Base-by-base conservation (phyloP, 768 basidiomycete genomes). In the Rhodotorula toruloides region DNA sequence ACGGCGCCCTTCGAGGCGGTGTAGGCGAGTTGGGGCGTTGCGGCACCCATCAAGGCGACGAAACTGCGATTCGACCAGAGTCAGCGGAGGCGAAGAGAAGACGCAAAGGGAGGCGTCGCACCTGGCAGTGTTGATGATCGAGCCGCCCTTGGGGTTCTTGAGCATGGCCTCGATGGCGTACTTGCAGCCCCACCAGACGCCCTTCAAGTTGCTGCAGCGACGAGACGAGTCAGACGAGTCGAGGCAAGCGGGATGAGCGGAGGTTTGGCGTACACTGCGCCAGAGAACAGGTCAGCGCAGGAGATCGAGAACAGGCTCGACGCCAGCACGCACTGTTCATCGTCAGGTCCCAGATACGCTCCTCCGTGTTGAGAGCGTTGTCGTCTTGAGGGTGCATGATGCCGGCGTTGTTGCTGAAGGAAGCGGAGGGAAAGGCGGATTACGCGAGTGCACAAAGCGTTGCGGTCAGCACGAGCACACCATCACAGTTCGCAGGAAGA, bases 141-240 rank as follows among this genome's bases (percentile, higher is more conserved):
- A n/a, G 73, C 89, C 91, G 42, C 81, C 80, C 67, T 83, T 79
- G 65, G 90, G 84, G 79, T 99, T 99, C 68, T 90, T 79, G 66
- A 90, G 86, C 94, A 99, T 99, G 43, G 96, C 96, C 57, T 87
- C 81, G 76, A 99, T 93, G 10, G 94, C 96, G 75, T 98, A 87
- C 79, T 97, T 98, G 83, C 89, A 93, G 39, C 96, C 96, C 87
- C 88, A 99, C 96, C 94, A 98, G 65, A 98, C 96, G 57, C 96
- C 96, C 79, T 98, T 99, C 75, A 94, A 84, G 77, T 98, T 98
- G 81, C 97, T 87, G 84, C 87, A 89, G 89, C 91, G 53, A 5
- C 12, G 8, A 25, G 10, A 16, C n/a, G n/a, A 29, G 52, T 53
- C 22, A 53, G 52, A 32, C 4, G 31, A 10, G 14, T 22, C 14